Evolutionary conservation across 208 protist genomes (phyloP).

Genomic region (Trypanosomatidae sp.): DNA sequence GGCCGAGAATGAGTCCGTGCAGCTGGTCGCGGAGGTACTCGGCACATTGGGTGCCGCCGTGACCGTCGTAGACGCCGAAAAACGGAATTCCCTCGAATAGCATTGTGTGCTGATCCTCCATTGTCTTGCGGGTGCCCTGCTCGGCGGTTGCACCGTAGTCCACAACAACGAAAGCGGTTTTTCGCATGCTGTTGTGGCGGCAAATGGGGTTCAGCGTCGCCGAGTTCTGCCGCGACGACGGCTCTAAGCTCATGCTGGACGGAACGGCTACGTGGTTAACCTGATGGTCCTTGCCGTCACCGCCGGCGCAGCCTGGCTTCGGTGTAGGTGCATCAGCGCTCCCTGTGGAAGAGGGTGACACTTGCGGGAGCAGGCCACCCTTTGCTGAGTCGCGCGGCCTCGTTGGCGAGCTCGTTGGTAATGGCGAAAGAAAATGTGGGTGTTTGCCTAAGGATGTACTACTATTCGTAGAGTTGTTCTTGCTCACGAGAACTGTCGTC

Average conservation of each 20-base stretch:
- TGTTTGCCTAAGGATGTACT: slow-evolving; percentile 13
- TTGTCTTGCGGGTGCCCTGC: slow-evolving; percentile 81
- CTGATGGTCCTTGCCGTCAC: background rate
- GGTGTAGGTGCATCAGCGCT: background rate
- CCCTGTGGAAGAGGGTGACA: background rate
- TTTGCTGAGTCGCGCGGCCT: background rate
- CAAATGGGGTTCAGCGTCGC: slow-evolving; percentile 14
- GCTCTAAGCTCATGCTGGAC: slow-evolving; percentile 3
- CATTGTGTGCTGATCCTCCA: slow-evolving; percentile 92
- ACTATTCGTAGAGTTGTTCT: slow-evolving; percentile 18
- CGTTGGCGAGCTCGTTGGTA: background rate
- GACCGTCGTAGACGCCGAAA: slow-evolving; percentile 90
- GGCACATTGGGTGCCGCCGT: slow-evolving; percentile 83
- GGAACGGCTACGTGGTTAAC: background rate
- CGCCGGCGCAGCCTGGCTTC: background rate
- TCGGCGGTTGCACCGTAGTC: slow-evolving; percentile 83
- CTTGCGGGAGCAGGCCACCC: background rate
- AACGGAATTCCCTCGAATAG: slow-evolving; percentile 78
- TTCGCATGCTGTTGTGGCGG: slow-evolving; percentile 31
- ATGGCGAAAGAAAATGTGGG: slow-evolving; percentile 14
- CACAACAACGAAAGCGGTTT: slow-evolving; percentile 57
- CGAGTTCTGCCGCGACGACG: slow-evolving; percentile 19
- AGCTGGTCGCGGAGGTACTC: slow-evolving; percentile 86
- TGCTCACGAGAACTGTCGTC: slow-evolving; percentile 23
- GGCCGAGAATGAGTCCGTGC: slow-evolving; percentile 64